Evolutionary conservation across 768 basidiomycete species (phyloP).

Genomic region (Hygrophorus pudorinus): DNA sequence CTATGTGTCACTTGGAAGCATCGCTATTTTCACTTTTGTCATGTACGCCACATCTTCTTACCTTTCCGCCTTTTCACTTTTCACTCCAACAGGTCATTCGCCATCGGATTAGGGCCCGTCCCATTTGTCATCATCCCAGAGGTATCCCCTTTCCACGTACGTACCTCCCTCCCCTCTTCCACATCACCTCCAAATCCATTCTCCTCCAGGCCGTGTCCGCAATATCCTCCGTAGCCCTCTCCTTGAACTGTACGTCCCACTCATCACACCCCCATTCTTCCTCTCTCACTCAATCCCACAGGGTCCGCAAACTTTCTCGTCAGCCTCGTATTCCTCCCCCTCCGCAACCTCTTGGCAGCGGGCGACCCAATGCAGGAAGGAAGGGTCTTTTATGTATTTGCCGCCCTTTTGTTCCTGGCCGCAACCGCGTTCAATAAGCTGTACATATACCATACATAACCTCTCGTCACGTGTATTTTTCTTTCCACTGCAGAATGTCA

Average conservation of each 20-base stretch:
- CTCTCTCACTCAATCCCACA: conserved; percentile 17
- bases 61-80: conserved; percentile 6
- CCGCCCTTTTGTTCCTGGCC: conserved; percentile 36
- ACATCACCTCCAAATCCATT: conserved; percentile 1
- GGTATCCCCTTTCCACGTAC: conserved; percentile 69
- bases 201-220: conserved; percentile 62
- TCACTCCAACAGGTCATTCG: conserved; percentile 55
- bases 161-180: conserved; percentile 17
- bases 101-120: conserved; percentile 82
- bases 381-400: conserved; percentile 86
- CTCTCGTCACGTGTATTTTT: no score
- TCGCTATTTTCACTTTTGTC: conserved; percentile 72
- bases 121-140: conserved; percentile 92
- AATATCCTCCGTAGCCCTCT: conserved; percentile 65
- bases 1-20: conserved; percentile 50
- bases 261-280: background rate
- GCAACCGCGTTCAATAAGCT: conserved; percentile 18
- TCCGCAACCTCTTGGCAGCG: conserved; percentile 64
- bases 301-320: conserved; percentile 84
- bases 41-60: conserved; percentile 36
- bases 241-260: conserved; percentile 50
- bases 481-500: background rate
- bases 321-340: conserved; percentile 75
- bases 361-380: conserved; percentile 60
- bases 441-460: no score